These are phyloP conservation scores for Dothideomycetes sp. DNA, from an alignment of 2,329 filamentous ascomycete genomes.

Conservation along the genomic window DNA sequence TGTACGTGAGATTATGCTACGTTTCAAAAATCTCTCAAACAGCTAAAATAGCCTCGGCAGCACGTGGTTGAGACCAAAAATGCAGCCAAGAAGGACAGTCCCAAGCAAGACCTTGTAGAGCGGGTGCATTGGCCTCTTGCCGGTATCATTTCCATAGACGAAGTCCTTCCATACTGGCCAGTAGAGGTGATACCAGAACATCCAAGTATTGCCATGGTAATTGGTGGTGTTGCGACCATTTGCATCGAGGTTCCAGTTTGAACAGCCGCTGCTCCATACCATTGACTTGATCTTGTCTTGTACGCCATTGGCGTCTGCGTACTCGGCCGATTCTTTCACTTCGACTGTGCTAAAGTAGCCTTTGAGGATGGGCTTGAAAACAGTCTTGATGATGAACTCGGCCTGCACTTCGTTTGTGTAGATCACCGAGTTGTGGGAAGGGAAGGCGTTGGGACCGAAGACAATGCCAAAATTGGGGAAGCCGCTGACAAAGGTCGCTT, in stretches of 20 bases:
- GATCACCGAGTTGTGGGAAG: constrained; percentile 15
- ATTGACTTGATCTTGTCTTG: constrained; percentile 13
- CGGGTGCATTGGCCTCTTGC: too few species aligned
- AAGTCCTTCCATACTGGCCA: constrained; percentile 7
- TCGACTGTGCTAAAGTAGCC: constrained; percentile 22
- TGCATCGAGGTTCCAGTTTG: constrained; percentile 6
- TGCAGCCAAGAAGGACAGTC: too few species aligned
- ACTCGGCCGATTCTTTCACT: constrained; percentile 23
- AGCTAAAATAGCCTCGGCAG: too few species aligned
- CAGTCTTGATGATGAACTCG: constrained; percentile 16
- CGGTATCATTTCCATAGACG: too few species aligned
- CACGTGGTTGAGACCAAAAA: too few species aligned
- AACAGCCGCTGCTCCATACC: constrained; percentile 4
- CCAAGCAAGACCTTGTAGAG: too few species aligned
- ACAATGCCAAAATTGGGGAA: constrained; percentile 17
- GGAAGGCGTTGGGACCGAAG: constrained; percentile 19
- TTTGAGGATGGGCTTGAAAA: constrained; percentile 25
- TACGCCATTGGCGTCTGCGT: constrained; percentile 20
- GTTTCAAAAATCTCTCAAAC: too few species aligned
- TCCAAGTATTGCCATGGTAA: constrained; percentile 2
- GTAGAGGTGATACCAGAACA: constrained; percentile 5
- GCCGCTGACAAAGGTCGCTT: constrained; percentile 42
- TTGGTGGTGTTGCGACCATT: constrained; percentile 5
- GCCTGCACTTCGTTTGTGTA: constrained; percentile 10
- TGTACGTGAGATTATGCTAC: too few species aligned